A percentile compares a stretch with the other conserved stretches of the same genome.
phyloP scores from a whole-genome alignment of 2,329 filamentous ascomycete genomes.

The Eutypa lata region DNA sequence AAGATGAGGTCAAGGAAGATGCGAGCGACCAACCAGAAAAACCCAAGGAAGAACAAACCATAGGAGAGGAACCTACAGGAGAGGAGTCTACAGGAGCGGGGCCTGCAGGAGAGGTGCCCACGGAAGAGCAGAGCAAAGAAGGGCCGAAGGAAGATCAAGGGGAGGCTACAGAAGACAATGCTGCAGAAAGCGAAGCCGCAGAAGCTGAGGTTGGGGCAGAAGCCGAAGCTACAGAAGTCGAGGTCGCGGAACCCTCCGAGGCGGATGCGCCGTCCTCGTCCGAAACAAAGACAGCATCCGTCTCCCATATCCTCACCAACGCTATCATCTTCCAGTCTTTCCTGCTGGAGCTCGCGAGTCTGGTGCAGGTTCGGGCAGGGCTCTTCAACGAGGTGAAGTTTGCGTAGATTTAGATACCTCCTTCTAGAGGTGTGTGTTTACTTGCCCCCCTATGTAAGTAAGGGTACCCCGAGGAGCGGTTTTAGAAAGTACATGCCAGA shows the following conservation, averaged over 20 bases:
- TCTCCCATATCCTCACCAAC: slow-evolving; percentile 78
- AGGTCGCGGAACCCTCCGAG: slow-evolving; percentile 21
- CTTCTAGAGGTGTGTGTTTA: too few relatives aligned
- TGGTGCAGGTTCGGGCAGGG: slow-evolving; percentile 71
- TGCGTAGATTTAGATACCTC: slow-evolving; percentile 25
- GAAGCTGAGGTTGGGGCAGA: slow-evolving; percentile 20
- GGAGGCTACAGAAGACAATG: slow-evolving; percentile 18
- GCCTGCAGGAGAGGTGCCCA: slow-evolving; percentile 15
- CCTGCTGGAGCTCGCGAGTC: slow-evolving; percentile 69
- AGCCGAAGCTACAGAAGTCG: slow-evolving; percentile 19
- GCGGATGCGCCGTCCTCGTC: slow-evolving; percentile 10
- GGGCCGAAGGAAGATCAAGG: slow-evolving; percentile 21
- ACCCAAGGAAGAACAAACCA: slow-evolving; percentile 19
- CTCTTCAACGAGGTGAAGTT: slow-evolving; percentile 76
- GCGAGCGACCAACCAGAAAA: slow-evolving; percentile 16
- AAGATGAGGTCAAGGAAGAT: slow-evolving; percentile 12
- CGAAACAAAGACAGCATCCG: slow-evolving; percentile 52
- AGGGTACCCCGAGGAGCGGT: too few relatives aligned
- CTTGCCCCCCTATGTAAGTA: too few relatives aligned
- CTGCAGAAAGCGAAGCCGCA: slow-evolving; percentile 15
- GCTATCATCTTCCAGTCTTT: slow-evolving; percentile 78
- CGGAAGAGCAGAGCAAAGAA: slow-evolving; percentile 16
- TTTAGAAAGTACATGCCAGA: too few relatives aligned
- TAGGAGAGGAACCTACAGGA: slow-evolving; percentile 12
- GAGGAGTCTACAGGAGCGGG: slow-evolving; percentile 12